Base-by-base conservation (phyloP, 2,329 filamentous ascomycete species). In the Diaporthe destruens region DNA sequence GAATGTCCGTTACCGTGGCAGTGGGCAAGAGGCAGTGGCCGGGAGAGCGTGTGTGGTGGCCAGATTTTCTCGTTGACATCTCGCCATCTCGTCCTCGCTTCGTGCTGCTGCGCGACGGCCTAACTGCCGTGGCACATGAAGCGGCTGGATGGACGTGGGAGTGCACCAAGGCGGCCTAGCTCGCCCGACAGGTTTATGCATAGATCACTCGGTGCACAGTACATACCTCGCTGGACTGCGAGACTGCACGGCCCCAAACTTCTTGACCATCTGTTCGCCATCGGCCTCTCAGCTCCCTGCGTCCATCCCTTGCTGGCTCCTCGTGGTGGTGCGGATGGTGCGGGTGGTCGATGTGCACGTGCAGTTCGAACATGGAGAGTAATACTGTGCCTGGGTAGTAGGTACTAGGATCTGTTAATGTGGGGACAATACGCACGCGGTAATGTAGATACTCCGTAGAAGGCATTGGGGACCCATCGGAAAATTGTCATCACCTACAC, bases 71-170 rank as follows among this genome's bases (percentile, higher is more conserved):
- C 44, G 55, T 61, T 53, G 55, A 34, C 44, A 59, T 70, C 68
- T 70, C 44, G 67, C 67, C 67, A 70, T 70, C 44, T 65, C 61
- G 44, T 34, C 61, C 61, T 65, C 61, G 61, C 44, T 36, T 65
- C 61, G 44, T 39, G 47, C 25, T 66, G 61, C 44, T 53, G 44
- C 36, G 61, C 61, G 32, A 20, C 42, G 36, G 44, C 53, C 44
- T 42, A 56, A 54, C 55, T 70, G 68, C 68, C 55, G 68, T 70
- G 55, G 32, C 42, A 70, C 67, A 51, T 51, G 55, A 70, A 42
- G 67, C 67, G 67, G 67, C 56, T 51, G 55, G 67, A 11, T 49
- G 39, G 54, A 20, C 34, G 44, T 49, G 55, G 55, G 56, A 61
- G 32, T 39, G 47, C 18, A 70, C 67, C 9, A 59, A 61, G 42